Evolutionary conservation across 306 rosid species (phyloP).

Genomic region (Citrullus amarus): DNA sequence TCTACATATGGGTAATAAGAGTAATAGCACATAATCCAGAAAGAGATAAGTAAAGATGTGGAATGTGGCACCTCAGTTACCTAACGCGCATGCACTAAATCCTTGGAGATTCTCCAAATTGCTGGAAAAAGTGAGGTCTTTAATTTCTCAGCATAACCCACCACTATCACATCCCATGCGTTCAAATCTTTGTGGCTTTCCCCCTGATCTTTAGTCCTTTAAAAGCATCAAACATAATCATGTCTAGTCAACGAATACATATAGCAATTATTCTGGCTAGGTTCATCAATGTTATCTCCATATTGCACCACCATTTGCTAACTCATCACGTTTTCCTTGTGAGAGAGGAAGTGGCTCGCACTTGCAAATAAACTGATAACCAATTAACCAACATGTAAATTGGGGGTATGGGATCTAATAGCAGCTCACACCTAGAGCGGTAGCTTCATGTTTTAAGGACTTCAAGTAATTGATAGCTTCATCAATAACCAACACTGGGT

Average conservation of each 20-base stretch:
- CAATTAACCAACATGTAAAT: constrained; percentile 10
- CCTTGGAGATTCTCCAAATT: constrained; percentile 39
- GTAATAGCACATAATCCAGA: constrained; percentile 29
- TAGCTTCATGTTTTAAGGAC: constrained; percentile 40
- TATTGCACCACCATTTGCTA: constrained; percentile 29
- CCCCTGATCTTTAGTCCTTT: constrained; percentile 32
- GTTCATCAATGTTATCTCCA: constrained; percentile 23
- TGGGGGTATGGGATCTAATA: constrained; percentile 11
- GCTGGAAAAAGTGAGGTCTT: constrained; percentile 31
- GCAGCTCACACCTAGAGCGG: constrained; percentile 24
- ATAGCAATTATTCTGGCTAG: constrained; percentile 13
- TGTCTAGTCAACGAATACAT: constrained; percentile 36
- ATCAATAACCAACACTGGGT: constrained; percentile 56
- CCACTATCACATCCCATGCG: constrained; percentile 49
- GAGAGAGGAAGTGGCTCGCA: constrained; percentile 16
- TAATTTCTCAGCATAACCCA: constrained; percentile 52
- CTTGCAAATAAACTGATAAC: constrained; percentile 18
- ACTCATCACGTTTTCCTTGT: constrained; percentile 27
- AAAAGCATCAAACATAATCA: constrained; percentile 32
- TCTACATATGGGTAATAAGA: constrained; percentile 26
- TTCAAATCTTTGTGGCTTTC: constrained; percentile 33
- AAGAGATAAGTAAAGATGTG: constrained; percentile 14
- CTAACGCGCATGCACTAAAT: constrained; percentile 74
- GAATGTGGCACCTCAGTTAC: constrained; percentile 56
- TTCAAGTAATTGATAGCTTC: constrained; percentile 64